phyloP scores from a whole-genome alignment of 2,329 filamentous ascomycete genomes.

The Aspergillus costaricaensis region DNA sequence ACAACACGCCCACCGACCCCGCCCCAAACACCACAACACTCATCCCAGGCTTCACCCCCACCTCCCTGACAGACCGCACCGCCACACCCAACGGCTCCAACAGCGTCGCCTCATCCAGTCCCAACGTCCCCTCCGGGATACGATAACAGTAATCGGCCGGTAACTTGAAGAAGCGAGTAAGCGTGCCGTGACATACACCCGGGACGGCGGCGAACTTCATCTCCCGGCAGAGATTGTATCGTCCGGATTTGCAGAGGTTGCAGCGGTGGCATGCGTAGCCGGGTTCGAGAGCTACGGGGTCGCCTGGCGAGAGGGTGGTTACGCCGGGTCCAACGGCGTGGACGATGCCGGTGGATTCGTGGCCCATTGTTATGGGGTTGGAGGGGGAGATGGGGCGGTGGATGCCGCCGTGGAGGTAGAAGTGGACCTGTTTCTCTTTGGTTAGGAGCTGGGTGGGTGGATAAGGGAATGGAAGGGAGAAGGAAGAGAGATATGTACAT shows the following conservation, averaged over 20 bases:
- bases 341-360: conserved; percentile 37
- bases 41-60: conserved; percentile 43
- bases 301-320: conserved; percentile 28
- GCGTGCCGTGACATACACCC: conserved; percentile 39
- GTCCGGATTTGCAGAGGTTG: conserved; percentile 38
- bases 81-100: conserved; percentile 54
- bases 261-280: conserved; percentile 40
- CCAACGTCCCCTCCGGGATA: conserved; percentile 37
- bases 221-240: conserved; percentile 45
- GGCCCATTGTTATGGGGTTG: conserved; percentile 36
- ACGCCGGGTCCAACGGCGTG: conserved; percentile 29
- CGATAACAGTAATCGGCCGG: conserved; percentile 44
- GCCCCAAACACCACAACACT: conserved; percentile 63
- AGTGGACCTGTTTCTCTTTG: conserved; percentile 37
- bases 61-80: conserved; percentile 47
- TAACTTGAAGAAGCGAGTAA: conserved; percentile 40
- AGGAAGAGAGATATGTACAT: conserved; percentile 23
- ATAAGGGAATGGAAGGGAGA: background rate
- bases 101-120: conserved; percentile 47
- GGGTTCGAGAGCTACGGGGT: conserved; percentile 40
- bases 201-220: conserved; percentile 48
- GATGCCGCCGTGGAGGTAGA: conserved; percentile 43
- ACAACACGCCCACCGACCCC: conserved; percentile 80
- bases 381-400: conserved; percentile 28
- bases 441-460: background rate